Base-by-base conservation (phyloP, 768 basidiomycete genomes). In the Royoungia palumana region DNA sequence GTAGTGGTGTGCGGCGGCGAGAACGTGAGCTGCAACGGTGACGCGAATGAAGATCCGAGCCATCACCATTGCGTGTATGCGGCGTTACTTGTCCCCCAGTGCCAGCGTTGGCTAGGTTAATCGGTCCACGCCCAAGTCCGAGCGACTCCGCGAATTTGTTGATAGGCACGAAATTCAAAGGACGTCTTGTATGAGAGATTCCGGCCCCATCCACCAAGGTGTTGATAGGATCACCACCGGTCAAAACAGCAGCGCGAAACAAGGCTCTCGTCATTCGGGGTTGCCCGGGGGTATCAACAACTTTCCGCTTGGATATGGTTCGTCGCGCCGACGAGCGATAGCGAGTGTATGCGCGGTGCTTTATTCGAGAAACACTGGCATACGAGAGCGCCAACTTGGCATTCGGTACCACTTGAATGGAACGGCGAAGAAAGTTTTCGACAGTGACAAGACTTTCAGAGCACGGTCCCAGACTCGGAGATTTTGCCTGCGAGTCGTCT, bases 141-240 rank as follows among this genome's bases (percentile, higher is more conserved):
- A 19, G 21, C 25, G 43, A 41, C 24, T 34, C 17, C 7, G 51
- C 7, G 21, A 61, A 61, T 41, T 65, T 65, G 39, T 59, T 46
- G 41, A 61, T 48, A 39, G 62, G 49, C 7, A 67, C 67, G 22
- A 67, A 67, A 19, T 56, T 50, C 44, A 67, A 50, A 21, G 66
- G 66, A 12, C 57, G 62, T 0, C 60, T 60, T 7, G 55, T 32
- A 46, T 2, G 42, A 16, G 53, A 49, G 46, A 52, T 10, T n/a
- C 54, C 45, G 3, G 47, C 46, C 19, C 25, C 38, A 19, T 55
- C 51, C 32, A 39, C 24, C 47, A 62, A 39, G 14, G 43, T 49
- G 25, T 61, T 49, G 21, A 53, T 35, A 14, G 64, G 62, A 48
- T 67, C 57, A 10, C 54, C 67, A 28, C 48, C 53, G 3, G 67